Percentiles rank a stretch among this genome's conserved stretches.
Conservation (phyloP, 1,139 yeast species). For the Sugiyamaella japonica region DNA sequence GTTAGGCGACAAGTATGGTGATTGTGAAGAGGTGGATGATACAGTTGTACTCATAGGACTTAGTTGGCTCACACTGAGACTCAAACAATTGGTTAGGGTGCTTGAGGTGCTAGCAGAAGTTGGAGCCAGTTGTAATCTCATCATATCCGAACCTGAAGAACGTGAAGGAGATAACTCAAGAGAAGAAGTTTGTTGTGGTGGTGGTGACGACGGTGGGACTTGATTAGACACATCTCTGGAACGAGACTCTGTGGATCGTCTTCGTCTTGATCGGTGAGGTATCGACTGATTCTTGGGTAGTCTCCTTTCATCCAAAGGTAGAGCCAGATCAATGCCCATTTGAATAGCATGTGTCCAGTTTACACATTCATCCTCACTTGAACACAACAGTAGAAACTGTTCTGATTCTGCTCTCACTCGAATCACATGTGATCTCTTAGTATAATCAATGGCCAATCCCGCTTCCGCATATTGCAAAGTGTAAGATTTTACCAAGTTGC, state of each 20-base stretch:
- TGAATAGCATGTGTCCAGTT: conserved; percentile 57
- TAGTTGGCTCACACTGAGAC: conserved; percentile 1
- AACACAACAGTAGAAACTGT: conserved; percentile 60
- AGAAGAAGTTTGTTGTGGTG: not conserved
- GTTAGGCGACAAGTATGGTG: not conserved
- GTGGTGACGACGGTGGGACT: not conserved
- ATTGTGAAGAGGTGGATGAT: not conserved
- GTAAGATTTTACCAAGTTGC: conserved; percentile 42
- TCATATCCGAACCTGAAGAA: not conserved
- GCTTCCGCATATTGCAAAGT: conserved; percentile 68
- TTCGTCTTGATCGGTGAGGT: conserved; percentile 33
- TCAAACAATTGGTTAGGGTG: not conserved
- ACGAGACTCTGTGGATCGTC: not conserved
- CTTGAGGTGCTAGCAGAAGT: conserved; percentile 7
- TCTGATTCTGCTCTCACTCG: conserved; percentile 67
- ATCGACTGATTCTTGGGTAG: conserved; percentile 40
- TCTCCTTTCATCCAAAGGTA: conserved; percentile 45
- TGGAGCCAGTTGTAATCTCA: conserved; percentile 1
- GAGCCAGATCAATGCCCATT: conserved; percentile 44
- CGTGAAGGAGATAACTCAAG: not conserved
- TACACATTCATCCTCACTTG: conserved; percentile 53
- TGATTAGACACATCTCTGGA: not conserved
- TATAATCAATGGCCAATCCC: conserved; percentile 71
- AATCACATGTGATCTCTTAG: conserved; percentile 56
- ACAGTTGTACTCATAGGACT: conserved; percentile 5